Conservation (phyloP, 148 eudicot genomes). For the Nyssa sinensis region DNA sequence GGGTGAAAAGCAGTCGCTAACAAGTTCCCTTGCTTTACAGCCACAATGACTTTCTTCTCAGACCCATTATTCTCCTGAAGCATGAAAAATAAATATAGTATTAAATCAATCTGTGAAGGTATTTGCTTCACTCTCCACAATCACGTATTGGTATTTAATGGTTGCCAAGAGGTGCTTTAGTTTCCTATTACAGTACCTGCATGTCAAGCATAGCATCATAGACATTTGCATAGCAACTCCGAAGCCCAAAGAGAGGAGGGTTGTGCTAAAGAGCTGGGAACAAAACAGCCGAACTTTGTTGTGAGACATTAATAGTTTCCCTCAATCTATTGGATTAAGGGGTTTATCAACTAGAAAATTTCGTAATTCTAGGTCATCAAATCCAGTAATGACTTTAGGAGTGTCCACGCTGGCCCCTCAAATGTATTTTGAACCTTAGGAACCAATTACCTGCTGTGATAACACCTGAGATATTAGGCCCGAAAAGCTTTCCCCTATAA, state of each 20-base stretch:
- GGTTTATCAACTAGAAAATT: neutral
- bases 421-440: too few relatives aligned
- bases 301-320: neutral
- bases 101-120: neutral
- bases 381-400: neutral
- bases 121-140: too few relatives aligned
- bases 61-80: constrained; percentile 44
- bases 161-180: neutral
- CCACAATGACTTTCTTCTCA: constrained; percentile 73
- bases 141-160: neutral
- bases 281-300: neutral
- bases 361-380: neutral
- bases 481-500: too few relatives aligned
- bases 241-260: neutral
- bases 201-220: neutral
- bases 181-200: too few relatives aligned
- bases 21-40: constrained; percentile 83
- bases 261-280: neutral
- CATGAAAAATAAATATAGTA: neutral
- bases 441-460: too few relatives aligned
- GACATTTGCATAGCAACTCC: neutral
- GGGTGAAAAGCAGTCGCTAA: constrained; percentile 97
- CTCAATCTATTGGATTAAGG: neutral
- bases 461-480: too few relatives aligned
- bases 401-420: neutral